Base-by-base conservation (phyloP, 1,139 yeast genomes). In the Pichia sp. region DNA sequence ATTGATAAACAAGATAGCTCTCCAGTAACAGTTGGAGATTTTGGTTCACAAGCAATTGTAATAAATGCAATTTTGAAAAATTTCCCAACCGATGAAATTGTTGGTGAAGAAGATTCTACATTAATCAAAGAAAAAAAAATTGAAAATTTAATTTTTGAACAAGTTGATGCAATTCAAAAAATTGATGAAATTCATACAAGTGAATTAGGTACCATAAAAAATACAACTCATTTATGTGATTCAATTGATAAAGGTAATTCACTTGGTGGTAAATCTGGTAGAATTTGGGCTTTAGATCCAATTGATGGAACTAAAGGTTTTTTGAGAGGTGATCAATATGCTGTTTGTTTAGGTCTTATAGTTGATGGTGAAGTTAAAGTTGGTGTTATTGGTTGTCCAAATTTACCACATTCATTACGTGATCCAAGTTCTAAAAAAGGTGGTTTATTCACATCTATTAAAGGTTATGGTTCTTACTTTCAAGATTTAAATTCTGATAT, bases 271-370 rank as follows among this genome's bases (percentile, higher is more conserved):
- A 56, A 69, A 33, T 69, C 65, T 39, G 96, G 96, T 29, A 72
- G 97, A 52, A 80, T 86, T 63, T 92, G 99, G 99, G 96, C 97
- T 0, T 68, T 92, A 58, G 99, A 92, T 61, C 99, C 99, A 30
- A 90, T 92, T 51, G 99, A 92, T 61, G 99, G 99, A 16, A 92
- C 99, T 23, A 90, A 90, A 62, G 99, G 99, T 0, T 92, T 92
- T 60, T 70, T 92, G 48, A 74, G 99, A 60, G 95, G 96, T 36
- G 97, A 90, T 51, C 99, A 92, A 63, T 92, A 87, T 64, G 97
- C 98, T 4, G 95, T 92, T 3, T 94, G 99, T 61, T 69, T 92
- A 45, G 97, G 96, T 0, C 69, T 92, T 53, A 81, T 92, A 44
- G 94, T 82, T 38, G 83, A 90, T 58, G 95, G 96, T 11, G 70